phyloP scores from a whole-genome alignment of 2,329 filamentous ascomycete species.

The Cyclaneusma minus region DNA sequence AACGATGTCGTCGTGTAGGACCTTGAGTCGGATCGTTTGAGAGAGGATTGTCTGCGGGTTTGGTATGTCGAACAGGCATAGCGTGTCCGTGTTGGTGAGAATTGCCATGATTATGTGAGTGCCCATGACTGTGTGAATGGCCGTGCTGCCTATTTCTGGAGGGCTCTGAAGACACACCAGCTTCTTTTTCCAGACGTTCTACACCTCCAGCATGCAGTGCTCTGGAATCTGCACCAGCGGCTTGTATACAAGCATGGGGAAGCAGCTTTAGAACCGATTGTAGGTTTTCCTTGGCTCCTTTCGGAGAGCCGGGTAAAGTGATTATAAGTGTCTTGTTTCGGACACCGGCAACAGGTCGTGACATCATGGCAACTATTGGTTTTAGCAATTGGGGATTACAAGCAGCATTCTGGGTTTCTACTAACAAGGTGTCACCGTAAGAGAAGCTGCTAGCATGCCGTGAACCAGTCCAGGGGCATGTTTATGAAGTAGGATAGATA shows the following conservation, averaged over 20 bases:
- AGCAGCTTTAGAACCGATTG: conserved; percentile 78
- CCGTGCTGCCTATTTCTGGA: conserved; percentile 15
- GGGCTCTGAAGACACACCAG: conserved; percentile 35
- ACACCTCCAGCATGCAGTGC: conserved; percentile 65
- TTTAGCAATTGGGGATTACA: conserved; percentile 10
- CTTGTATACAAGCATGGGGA: conserved; percentile 87
- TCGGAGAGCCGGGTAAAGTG: conserved; percentile 86
- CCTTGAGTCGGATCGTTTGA: conserved; percentile 47
- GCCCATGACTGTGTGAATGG: conserved; percentile 26
- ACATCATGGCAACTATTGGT: conserved; percentile 78
- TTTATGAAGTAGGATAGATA: conserved; percentile 65
- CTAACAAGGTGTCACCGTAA: conserved; percentile 80
- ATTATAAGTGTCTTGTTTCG: conserved; percentile 69
- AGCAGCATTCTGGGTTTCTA: conserved; percentile 1
- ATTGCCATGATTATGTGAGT: conserved; percentile 38
- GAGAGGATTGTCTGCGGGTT: conserved; percentile 35
- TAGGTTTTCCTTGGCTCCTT: conserved; percentile 87
- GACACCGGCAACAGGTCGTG: conserved; percentile 79
- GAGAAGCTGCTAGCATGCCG: conserved; percentile 76
- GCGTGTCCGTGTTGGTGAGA: conserved; percentile 46
- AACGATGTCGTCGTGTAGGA: conserved; percentile 57
- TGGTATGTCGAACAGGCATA: conserved; percentile 58
- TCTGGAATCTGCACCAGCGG: conserved; percentile 69
- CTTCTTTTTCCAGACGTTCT: conserved; percentile 71
- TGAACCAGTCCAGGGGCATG: conserved; percentile 87